Evolutionary conservation across 2,329 filamentous ascomycete genomes (phyloP), one percentile per base, ranked within the genome.

Genomic region (Penicillium sp.): DNA sequence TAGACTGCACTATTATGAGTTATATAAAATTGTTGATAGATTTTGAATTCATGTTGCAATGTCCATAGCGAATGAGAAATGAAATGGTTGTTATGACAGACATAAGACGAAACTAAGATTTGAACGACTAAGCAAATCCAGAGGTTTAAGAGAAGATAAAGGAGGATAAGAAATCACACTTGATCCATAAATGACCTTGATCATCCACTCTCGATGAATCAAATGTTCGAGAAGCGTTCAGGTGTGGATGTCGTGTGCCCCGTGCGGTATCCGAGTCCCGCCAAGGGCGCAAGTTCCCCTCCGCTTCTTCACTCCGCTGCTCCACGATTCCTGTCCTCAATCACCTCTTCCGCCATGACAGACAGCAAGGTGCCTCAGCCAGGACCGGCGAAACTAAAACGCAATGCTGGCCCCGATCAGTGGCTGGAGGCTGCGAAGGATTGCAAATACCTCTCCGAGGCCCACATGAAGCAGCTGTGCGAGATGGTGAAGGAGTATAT

Each of bases 401-500:
- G 90, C 56, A 90, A 91, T 73, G 90, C 93, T 39, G 91, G 91
- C 14, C 87, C 96, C 33, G 91, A 97, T 74, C 93, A 98, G 79
- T 99, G 95, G 95, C 84, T 99, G 31, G 90, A 95, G 73, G 90
- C 96, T 76, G 95, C 95, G 45, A 97, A 96, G 78, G 90, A 95
- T 77, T 98, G 95, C 80, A 95, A 96, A 75, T 97, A 98, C 75
- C 84, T 99, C 52, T 95, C 95, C 49, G 95, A 99, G 78, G 80
- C 88, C 61, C 91, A 96, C 70, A 99, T 99, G 95, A 99, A 99
- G 83, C 90, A 96, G 76, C 84, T 99, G 48, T 99, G 95, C 75
- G 95, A 99, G 80, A 96, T 96, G 73, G 95, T 98, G 59, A 99
- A 99, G 81, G 95, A 98, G 78, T 96, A 91, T 64, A 84, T 99